phyloP scores from a whole-genome alignment of 345 rosid species.

The Hibiscus mutabilis region DNA sequence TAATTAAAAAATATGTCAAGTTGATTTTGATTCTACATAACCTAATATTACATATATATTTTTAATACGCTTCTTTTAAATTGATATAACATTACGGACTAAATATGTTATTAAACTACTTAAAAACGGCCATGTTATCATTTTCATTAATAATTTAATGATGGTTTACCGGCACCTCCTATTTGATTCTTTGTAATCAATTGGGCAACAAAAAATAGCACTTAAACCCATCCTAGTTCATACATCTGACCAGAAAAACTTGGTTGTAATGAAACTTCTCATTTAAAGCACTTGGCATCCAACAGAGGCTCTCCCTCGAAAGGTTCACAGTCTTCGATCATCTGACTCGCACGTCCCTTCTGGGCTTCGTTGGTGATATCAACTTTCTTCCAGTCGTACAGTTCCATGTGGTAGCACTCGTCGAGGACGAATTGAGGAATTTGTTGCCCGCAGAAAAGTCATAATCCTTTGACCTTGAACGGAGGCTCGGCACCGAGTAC shows the following conservation, averaged over 20 bases:
- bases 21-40: too few relatives aligned
- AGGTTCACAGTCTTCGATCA: constrained; percentile 91
- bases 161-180: too few relatives aligned
- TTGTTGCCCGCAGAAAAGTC: constrained; percentile 91
- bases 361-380: constrained; percentile 75
- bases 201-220: background rate
- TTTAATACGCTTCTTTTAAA: too few relatives aligned
- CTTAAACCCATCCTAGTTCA: background rate
- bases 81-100: too few relatives aligned
- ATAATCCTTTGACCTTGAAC: constrained; percentile 83
- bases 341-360: constrained; percentile 85
- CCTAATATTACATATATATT: too few relatives aligned
- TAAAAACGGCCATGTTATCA: too few relatives aligned
- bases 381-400: constrained; percentile 87
- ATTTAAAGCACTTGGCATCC: constrained; percentile 99
- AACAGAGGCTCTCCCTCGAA: constrained; percentile 90
- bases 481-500: constrained; percentile 45
- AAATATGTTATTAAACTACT: too few relatives aligned
- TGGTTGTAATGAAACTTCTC: constrained; percentile 9
- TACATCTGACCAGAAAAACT: background rate
- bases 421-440: constrained; percentile 74
- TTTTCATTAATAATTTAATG: too few relatives aligned
- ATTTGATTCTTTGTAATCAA: too few relatives aligned
- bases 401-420: constrained; percentile 97
- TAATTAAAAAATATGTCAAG: too few relatives aligned